Evolutionary conservation across 345 rosid species (phyloP), one percentile per base, ranked within the genome.

Genomic region (Cardamine occulta): DNA sequence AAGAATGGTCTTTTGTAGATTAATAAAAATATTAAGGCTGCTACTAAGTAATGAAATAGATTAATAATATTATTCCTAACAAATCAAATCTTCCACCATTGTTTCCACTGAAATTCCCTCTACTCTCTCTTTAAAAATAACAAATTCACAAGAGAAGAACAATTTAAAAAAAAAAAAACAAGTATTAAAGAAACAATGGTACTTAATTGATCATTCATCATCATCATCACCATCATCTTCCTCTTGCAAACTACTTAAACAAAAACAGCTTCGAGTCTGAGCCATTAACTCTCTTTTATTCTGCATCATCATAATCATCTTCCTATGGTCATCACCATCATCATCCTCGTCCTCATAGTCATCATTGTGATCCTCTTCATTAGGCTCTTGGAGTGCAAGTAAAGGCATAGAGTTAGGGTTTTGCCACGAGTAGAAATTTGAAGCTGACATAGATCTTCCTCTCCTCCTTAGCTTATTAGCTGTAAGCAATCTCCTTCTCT

Each of bases 341-440:
- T 5, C 39, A 32, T 21, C 66, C 23, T 5, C 39, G 15, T 21
- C 66, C 23, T 28, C 45, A 15, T 39, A 31, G 1, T 63, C 67
- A 56, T 58, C 62, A 24, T 17, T 58, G 35, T 51, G 29, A 45
- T 64, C 34, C 15, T 23, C 69, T 49, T 57, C 63, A 2, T 79
- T 82, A 2, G 76, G 85, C 68, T 85, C 85, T 37, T 72, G 63
- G 17, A 82, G 21, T 12, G 86, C 78, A 48, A 93, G 89, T 23
- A 86, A 87, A 51, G 96, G 91, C 95, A 87, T 82, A 19, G 96
- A 88, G 62, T 80, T 86, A 8, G 96, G 93, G 81, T 85, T 88
- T 12, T 76, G 73, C 84, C 83, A 89, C 4, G 85, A 62, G 80
- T 89, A 91, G 59, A 85, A 86, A 8, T 80, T 60, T 2, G 85